phyloP scores from a whole-genome alignment of 1,139 yeast genomes.

The Pichia sp. region DNA sequence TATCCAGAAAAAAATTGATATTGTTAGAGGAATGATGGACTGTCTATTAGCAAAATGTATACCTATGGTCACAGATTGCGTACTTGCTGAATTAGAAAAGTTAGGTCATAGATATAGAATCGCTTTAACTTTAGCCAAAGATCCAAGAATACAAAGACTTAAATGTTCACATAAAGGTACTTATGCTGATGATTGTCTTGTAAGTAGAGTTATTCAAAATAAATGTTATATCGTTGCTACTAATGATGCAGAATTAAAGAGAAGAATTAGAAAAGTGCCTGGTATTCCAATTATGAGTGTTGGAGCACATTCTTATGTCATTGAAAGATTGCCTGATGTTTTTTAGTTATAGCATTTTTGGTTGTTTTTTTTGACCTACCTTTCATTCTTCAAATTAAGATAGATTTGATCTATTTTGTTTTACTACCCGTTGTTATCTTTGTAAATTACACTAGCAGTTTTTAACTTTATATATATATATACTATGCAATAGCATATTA shows the following conservation, averaged over 20 bases:
- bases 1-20: conserved; percentile 88
- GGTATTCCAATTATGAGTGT: conserved; percentile 97
- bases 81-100: conserved; percentile 94
- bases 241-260: conserved; percentile 94
- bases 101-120: conserved; percentile 91
- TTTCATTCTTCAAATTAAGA: neutral
- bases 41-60: conserved; percentile 89
- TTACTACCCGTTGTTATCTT: neutral
- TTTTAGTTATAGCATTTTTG: conserved; percentile 39
- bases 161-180: conserved; percentile 93
- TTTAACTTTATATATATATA: no score
- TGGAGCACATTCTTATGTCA: conserved; percentile 85
- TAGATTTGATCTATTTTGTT: neutral
- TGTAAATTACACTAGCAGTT: neutral
- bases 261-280: conserved; percentile 91
- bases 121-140: conserved; percentile 87
- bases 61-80: conserved; percentile 95
- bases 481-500: no score
- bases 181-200: conserved; percentile 96
- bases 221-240: conserved; percentile 97
- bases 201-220: conserved; percentile 87
- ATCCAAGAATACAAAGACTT: conserved; percentile 81
- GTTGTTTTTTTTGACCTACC: no score
- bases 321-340: conserved; percentile 92
- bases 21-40: conserved; percentile 95